A percentile compares a stretch with the other conserved stretches of the same genome.
These are phyloP conservation scores for Solanum phureja DNA, from an alignment of 257 asterid species.

Conservation along the genomic window DNA sequence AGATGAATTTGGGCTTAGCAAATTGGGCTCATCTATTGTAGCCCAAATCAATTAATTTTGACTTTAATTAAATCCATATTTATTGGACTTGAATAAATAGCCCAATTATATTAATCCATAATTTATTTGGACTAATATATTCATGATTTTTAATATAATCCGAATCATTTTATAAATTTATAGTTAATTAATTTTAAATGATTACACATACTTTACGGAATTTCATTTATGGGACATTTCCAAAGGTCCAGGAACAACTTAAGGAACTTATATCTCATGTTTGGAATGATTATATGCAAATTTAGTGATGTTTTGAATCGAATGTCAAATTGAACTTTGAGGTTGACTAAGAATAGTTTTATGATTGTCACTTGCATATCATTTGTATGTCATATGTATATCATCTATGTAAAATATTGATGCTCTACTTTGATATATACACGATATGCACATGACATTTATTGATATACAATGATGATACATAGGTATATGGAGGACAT, in stretches of 20 bases:
- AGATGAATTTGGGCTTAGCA: too few species aligned
- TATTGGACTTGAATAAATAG: too few species aligned
- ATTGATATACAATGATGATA: not conserved
- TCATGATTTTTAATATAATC: too few species aligned
- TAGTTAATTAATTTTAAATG: too few species aligned
- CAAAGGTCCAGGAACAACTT: not conserved
- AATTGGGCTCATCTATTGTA: too few species aligned
- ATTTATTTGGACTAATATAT: too few species aligned
- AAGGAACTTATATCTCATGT: not conserved
- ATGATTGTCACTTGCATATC: not conserved
- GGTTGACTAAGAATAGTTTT: not conserved
- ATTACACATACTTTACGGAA: not conserved
- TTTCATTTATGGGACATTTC: not conserved
- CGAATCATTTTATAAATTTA: too few species aligned
- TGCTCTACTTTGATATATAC: not conserved
- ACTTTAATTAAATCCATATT: too few species aligned
- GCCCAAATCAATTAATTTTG: too few species aligned
- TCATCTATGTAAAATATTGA: not conserved
- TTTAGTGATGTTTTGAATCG: not conserved
- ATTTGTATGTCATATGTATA: not conserved
- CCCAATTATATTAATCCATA: too few species aligned
- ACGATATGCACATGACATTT: not conserved
- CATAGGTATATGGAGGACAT: not conserved
- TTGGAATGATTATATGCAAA: not conserved
- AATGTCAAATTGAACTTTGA: not conserved